Conservation (phyloP, 2,329 filamentous ascomycete genomes). For the Apiospora aurea region DNA sequence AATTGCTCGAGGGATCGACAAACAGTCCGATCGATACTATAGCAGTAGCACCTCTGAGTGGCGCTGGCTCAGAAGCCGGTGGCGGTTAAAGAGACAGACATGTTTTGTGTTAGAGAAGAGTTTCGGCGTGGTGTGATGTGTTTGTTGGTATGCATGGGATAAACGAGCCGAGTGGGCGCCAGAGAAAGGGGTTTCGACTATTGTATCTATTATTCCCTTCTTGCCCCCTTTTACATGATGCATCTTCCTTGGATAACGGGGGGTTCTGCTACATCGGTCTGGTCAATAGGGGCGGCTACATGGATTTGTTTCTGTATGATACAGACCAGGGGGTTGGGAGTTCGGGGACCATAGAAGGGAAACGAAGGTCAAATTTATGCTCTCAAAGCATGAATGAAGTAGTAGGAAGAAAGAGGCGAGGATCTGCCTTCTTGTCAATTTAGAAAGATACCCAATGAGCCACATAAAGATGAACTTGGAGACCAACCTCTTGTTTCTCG, state of each 20-base stretch:
- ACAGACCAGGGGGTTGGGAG: background rate
- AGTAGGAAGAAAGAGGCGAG: constrained; percentile 9
- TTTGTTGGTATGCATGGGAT: background rate
- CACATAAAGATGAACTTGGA: background rate
- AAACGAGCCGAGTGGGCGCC: background rate
- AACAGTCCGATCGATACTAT: background rate
- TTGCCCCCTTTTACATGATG: background rate
- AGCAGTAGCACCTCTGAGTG: background rate
- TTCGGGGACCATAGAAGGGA: constrained; percentile 9
- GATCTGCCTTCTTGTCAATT: constrained; percentile 5
- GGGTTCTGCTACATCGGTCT: background rate
- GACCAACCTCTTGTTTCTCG: background rate
- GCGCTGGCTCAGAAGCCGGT: background rate
- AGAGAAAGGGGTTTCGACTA: background rate
- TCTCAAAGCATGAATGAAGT: background rate
- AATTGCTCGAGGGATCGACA: background rate
- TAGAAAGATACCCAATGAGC: constrained; percentile 16
- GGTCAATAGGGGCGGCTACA: constrained; percentile 13
- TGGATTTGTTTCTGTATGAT: constrained; percentile 9
- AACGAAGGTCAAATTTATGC: background rate
- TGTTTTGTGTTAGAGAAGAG: background rate
- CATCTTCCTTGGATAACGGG: background rate
- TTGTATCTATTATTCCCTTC: constrained; percentile 18
- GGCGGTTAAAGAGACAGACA: background rate
- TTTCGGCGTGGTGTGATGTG: background rate